These are phyloP conservation scores for Solanum raphanifolium DNA, from an alignment of 257 asterid genomes.

Conservation along the genomic window DNA sequence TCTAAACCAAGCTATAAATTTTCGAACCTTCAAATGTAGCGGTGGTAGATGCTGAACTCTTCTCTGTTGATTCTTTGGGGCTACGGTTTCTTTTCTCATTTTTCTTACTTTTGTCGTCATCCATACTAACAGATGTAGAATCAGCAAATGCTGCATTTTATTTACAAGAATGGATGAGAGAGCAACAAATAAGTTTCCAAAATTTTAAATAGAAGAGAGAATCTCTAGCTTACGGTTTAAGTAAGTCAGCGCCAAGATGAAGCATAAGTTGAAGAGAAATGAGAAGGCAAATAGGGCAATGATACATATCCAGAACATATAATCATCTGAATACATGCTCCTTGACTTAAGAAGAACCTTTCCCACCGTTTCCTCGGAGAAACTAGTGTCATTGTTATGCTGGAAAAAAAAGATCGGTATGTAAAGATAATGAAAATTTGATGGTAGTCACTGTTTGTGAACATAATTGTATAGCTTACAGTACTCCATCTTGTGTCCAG, in stretches of 20 bases:
- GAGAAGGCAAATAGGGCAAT: conserved; percentile 78
- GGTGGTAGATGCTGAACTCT: conserved; percentile 23
- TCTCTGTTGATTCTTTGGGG: background rate
- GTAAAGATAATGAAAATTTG: background rate
- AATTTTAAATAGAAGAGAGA: background rate
- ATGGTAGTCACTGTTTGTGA: background rate
- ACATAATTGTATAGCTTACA: background rate
- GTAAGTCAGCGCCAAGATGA: conserved; percentile 57
- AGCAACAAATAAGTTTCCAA: background rate
- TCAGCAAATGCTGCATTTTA: conserved; percentile 57
- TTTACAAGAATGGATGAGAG: conserved; percentile 8
- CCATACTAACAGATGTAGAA: conserved; percentile 41
- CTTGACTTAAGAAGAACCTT: conserved; percentile 75
- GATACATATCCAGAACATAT: conserved; percentile 78
- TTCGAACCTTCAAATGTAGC: conserved; percentile 26
- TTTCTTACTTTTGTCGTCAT: conserved; percentile 28
- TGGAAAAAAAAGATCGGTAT: conserved; percentile 7
- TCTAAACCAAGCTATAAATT: background rate
- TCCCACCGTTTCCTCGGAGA: conserved; percentile 68
- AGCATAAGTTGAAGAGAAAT: conserved; percentile 64
- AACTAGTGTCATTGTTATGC: conserved; percentile 50
- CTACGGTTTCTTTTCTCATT: background rate
- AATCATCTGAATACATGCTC: conserved; percentile 76
- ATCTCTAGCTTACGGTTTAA: conserved; percentile 44
- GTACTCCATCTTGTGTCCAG: conserved; percentile 25